A percentile compares a stretch with the other conserved stretches of the same genome.
These are phyloP conservation scores for Sisymbrium altissimum DNA, from an alignment of 345 rosid species.

Conservation along the genomic window DNA sequence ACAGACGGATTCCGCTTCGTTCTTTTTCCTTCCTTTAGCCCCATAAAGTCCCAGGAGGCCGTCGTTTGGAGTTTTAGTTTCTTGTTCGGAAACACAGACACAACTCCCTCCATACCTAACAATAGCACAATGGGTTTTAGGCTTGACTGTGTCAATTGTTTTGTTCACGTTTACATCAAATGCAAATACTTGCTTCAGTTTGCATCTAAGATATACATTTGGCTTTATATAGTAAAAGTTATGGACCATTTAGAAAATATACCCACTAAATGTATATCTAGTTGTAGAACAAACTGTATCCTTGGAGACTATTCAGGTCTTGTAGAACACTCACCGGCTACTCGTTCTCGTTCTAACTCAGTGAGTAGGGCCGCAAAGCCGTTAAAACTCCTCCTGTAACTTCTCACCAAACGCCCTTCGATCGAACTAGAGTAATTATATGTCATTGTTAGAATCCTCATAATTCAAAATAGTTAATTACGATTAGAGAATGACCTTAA, in stretches of 20 bases:
- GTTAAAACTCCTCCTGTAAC: slow-evolving; percentile 56
- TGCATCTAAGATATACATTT: not conserved
- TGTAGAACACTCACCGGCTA: slow-evolving; percentile 39
- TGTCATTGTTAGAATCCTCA: not conserved
- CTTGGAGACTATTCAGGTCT: not conserved
- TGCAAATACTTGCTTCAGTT: not conserved
- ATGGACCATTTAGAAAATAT: not conserved
- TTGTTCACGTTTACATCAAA: not conserved
- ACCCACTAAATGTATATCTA: not conserved
- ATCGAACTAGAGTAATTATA: slow-evolving; percentile 21
- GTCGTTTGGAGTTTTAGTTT: slow-evolving; percentile 44
- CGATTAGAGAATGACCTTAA: not conserved
- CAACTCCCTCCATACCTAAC: slow-evolving; percentile 38
- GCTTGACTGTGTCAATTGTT: not conserved
- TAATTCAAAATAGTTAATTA: not conserved
- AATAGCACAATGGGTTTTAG: not conserved
- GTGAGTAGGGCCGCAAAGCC: slow-evolving; percentile 55
- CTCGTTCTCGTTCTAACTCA: slow-evolving; percentile 38
- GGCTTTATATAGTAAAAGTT: not conserved
- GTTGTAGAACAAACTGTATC: not conserved
- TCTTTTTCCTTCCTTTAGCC: slow-evolving; percentile 25
- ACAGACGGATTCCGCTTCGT: not conserved
- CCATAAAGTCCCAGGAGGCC: slow-evolving; percentile 60
- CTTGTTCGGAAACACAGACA: slow-evolving; percentile 46
- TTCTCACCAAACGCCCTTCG: slow-evolving; percentile 40